These are phyloP conservation scores for Hirschioporus abietinus DNA, from an alignment of 768 basidiomycete species.

Conservation along the genomic window DNA sequence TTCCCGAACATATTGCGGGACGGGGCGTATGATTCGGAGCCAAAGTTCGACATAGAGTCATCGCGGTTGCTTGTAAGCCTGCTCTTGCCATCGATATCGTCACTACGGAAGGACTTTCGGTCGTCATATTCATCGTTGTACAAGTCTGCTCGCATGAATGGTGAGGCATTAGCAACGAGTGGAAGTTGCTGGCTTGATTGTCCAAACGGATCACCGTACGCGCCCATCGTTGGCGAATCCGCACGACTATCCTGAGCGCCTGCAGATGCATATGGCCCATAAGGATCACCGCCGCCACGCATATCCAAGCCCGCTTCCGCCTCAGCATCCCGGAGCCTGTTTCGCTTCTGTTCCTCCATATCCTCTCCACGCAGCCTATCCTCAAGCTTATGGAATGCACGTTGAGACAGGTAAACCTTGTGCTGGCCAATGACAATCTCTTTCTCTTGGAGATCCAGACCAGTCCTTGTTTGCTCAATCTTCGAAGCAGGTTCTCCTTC, in stretches of 20 bases:
- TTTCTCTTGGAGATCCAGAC: constrained; percentile 53
- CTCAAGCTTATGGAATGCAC: constrained; percentile 83
- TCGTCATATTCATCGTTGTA: constrained; percentile 82
- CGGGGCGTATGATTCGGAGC: constrained; percentile 91
- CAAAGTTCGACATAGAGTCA: constrained; percentile 75
- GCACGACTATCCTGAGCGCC: constrained; percentile 34
- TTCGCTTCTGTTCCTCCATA: constrained; percentile 81
- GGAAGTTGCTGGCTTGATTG: constrained; percentile 72
- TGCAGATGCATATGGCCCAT: constrained; percentile 24
- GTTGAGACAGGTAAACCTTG: constrained; percentile 87
- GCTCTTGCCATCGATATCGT: constrained; percentile 78
- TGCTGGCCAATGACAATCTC: constrained; percentile 80
- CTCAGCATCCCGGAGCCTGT: constrained; percentile 70
- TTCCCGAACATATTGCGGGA: constrained; percentile 95
- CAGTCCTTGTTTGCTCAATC: constrained; percentile 51
- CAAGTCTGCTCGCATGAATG: constrained; percentile 69
- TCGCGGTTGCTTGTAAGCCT: constrained; percentile 73
- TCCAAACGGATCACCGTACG: constrained; percentile 47
- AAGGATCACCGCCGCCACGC: constrained; percentile 19
- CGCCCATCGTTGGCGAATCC: constrained; percentile 33
- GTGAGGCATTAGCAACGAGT: constrained; percentile 77
- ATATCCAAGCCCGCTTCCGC: constrained; percentile 41
- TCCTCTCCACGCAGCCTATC: constrained; percentile 81
- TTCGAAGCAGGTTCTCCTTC: constrained; percentile 58
- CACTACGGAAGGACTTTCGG: constrained; percentile 62